Evolutionary conservation across 805 yeast species (phyloP).

Genomic region (Schizosaccharomyces octosporus): DNA sequence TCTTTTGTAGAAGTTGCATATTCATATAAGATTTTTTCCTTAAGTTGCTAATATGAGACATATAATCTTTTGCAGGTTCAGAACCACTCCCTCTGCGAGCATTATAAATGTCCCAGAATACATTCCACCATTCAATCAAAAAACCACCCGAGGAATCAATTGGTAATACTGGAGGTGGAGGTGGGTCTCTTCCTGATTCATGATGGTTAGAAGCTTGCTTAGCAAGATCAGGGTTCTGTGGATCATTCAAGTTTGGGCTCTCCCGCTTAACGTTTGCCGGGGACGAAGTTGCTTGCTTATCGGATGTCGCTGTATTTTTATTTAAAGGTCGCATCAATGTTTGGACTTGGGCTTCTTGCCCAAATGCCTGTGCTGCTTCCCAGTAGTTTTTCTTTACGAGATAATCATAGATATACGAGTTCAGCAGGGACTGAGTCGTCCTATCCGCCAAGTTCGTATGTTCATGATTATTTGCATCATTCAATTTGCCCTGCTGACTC

Average conservation of each 20-base stretch:
- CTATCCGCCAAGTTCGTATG: neutral
- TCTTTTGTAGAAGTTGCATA: neutral
- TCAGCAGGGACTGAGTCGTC: slow-evolving; percentile 16
- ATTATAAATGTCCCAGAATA: slow-evolving; percentile 80
- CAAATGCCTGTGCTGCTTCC: slow-evolving; percentile 50
- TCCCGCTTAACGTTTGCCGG: neutral
- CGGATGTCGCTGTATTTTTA: neutral
- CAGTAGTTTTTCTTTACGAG: slow-evolving; percentile 46
- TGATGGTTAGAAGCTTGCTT: no score
- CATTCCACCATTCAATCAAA: slow-evolving; percentile 85
- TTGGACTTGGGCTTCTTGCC: slow-evolving; percentile 40
- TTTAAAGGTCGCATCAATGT: neutral
- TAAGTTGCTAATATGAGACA: neutral
- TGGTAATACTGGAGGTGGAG: slow-evolving; percentile 8
- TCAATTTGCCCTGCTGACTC: neutral
- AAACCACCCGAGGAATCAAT: slow-evolving; percentile 77
- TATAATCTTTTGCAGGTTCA: neutral
- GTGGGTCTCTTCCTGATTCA: neutral
- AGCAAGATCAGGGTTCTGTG: no score
- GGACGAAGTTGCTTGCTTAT: neutral
- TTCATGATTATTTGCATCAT: neutral
- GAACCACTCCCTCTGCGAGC: slow-evolving; percentile 23
- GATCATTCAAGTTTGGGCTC: neutral
- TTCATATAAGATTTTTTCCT: neutral
- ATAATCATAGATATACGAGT: slow-evolving; percentile 73